These are phyloP conservation scores for Cutaneotrichosporon sp. DNA, from an alignment of 1,284 basidiomycete genomes.

Conservation along the genomic window DNA sequence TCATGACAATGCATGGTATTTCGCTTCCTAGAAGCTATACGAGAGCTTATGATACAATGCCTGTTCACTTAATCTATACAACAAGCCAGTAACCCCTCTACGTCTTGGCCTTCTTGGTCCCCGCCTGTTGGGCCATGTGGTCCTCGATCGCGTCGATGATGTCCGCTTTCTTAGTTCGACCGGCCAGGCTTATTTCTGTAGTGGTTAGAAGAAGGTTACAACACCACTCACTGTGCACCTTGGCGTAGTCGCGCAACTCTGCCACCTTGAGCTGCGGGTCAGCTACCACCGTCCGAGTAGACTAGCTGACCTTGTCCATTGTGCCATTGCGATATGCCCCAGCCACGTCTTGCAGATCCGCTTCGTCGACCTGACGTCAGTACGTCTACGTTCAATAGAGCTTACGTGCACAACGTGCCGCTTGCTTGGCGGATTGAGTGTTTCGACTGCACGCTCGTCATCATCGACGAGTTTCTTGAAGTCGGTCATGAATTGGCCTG, in stretches of 20 bases:
- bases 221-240: slow-evolving; percentile 30
- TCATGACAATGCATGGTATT: no score
- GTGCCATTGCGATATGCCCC: slow-evolving; percentile 58
- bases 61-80: background rate
- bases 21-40: no score
- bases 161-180: slow-evolving; percentile 40
- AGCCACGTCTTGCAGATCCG: slow-evolving; percentile 61
- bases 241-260: slow-evolving; percentile 60
- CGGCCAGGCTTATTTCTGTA: slow-evolving; percentile 30
- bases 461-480: slow-evolving; percentile 68
- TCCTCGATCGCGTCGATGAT: slow-evolving; percentile 29
- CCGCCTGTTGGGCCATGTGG: slow-evolving; percentile 20
- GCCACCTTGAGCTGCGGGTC: slow-evolving; percentile 62
- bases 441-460: slow-evolving; percentile 57
- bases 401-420: slow-evolving; percentile 17
- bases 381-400: background rate
- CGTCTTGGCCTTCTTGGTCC: slow-evolving; percentile 5
- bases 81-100: background rate
- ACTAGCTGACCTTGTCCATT: slow-evolving; percentile 60
- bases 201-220: background rate
- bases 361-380: slow-evolving; percentile 60
- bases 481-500: slow-evolving; percentile 64
- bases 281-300: background rate
- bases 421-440: slow-evolving; percentile 22
- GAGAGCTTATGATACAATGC: background rate